Conservation (phyloP, 1,284 basidiomycete species). For the Microbotryum lychnidis-dioicae region DNA sequence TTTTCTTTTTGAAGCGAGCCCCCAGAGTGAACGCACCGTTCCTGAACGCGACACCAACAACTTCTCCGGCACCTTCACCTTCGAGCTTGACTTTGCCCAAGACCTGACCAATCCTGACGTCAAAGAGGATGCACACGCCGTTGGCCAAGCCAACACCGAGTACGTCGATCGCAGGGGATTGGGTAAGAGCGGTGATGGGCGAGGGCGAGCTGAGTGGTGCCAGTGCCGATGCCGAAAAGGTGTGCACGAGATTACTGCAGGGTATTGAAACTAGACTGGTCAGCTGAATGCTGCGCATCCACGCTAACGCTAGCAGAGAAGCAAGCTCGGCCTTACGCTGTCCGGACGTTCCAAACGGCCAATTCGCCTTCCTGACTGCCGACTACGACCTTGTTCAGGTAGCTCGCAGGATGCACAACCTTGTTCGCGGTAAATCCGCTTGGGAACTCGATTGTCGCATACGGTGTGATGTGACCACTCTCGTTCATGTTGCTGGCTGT, state of each 20-base stretch:
- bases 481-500: not conserved
- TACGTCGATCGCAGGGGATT: slow-evolving; percentile 93
- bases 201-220: slow-evolving; percentile 34
- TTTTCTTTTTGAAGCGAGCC: not conserved
- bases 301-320: slow-evolving; percentile 5
- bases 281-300: too few relatives aligned
- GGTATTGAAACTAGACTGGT: not conserved
- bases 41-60: slow-evolving; percentile 73
- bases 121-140: slow-evolving; percentile 79
- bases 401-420: slow-evolving; percentile 88
- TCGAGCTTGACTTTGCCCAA: slow-evolving; percentile 78
- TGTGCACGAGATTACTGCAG: slow-evolving; percentile 44
- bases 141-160: slow-evolving; percentile 82
- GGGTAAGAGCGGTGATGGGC: slow-evolving; percentile 68
- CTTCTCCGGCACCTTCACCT: slow-evolving; percentile 56
- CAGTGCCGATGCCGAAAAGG: slow-evolving; percentile 38
- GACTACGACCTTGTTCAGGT: slow-evolving; percentile 90
- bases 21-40: slow-evolving; percentile 53
- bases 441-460: slow-evolving; percentile 62
- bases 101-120: slow-evolving; percentile 79
- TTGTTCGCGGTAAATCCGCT: slow-evolving; percentile 70
- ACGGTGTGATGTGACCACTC: slow-evolving; percentile 38
- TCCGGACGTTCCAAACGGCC: slow-evolving; percentile 89
- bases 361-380: slow-evolving; percentile 71
- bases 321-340: slow-evolving; percentile 52